These are phyloP conservation scores for Fusarium pseudoanthophilum DNA, from an alignment of 2,329 filamentous ascomycete genomes.

Conservation along the genomic window DNA sequence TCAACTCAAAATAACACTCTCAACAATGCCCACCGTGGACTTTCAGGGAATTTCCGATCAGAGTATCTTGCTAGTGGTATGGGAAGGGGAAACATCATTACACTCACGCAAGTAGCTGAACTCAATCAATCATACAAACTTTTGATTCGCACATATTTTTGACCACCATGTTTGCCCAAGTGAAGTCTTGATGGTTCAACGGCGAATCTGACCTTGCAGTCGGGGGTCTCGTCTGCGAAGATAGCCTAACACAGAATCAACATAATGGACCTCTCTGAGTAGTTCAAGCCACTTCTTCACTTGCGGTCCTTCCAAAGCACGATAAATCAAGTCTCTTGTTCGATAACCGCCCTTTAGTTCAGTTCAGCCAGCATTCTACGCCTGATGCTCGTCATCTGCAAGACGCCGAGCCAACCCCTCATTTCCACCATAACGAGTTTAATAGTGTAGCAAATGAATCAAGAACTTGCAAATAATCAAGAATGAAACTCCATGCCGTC, in stretches of 20 bases:
- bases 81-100: background rate
- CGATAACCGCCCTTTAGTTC: too few relatives aligned
- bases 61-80: background rate
- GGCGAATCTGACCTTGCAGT: background rate
- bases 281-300: background rate
- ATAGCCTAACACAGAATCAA: background rate
- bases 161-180: background rate
- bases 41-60: background rate
- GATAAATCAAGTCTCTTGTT: rapidly evolving
- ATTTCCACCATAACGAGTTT: background rate
- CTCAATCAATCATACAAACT: background rate
- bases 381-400: background rate
- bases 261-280: background rate
- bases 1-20: background rate
- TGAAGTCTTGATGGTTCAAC: background rate
- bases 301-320: background rate
- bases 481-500: background rate
- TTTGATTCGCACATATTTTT: background rate
- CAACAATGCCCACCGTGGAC: background rate
- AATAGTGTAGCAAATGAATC: background rate
- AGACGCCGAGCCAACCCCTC: too few relatives aligned
- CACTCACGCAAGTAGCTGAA: background rate
- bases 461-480: background rate
- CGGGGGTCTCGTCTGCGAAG: background rate
- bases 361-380: background rate